Percentiles rank a stretch among this genome's conserved stretches.
Conservation (phyloP, 2,329 filamentous ascomycete species). For the Trichophyton schoenleinii region DNA sequence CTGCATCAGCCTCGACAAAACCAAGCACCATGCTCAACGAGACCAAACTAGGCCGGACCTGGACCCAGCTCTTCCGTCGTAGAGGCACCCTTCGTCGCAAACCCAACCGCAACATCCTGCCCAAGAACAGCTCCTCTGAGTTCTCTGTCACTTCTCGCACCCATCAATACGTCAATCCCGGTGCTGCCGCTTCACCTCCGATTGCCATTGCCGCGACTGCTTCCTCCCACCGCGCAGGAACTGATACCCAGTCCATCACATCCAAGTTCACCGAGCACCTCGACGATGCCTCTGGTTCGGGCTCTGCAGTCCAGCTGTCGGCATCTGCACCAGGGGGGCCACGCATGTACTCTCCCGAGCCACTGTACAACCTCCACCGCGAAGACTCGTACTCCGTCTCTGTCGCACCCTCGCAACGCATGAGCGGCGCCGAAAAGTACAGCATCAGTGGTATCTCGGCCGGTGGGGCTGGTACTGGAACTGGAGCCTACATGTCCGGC, state of each 20-base stretch:
- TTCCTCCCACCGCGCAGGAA: slow-evolving; percentile 20
- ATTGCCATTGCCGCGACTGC: background rate
- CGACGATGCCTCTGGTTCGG: slow-evolving; percentile 55
- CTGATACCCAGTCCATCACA: slow-evolving; percentile 60
- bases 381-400: slow-evolving; percentile 12
- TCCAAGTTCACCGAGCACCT: slow-evolving; percentile 89
- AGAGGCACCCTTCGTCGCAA: slow-evolving; percentile 48
- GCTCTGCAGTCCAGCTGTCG: no score
- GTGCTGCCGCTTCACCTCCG: slow-evolving; percentile 21
- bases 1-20: slow-evolving; percentile 15
- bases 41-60: slow-evolving; percentile 34
- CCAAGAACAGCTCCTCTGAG: slow-evolving; percentile 48
- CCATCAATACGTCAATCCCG: no score
- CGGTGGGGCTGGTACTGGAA: background rate
- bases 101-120: slow-evolving; percentile 42
- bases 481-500: slow-evolving; percentile 17
- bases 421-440: slow-evolving; percentile 8
- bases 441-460: slow-evolving; percentile 5
- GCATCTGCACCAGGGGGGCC: slow-evolving; percentile 64
- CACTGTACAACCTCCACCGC: slow-evolving; percentile 30
- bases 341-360: slow-evolving; percentile 62
- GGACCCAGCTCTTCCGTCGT: slow-evolving; percentile 59
- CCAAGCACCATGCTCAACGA: slow-evolving; percentile 36
- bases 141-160: slow-evolving; percentile 80
- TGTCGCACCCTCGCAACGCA: slow-evolving; percentile 7